Base-by-base conservation (phyloP, 1,139 yeast genomes). In the Magnusiomyces clavatus region DNA sequence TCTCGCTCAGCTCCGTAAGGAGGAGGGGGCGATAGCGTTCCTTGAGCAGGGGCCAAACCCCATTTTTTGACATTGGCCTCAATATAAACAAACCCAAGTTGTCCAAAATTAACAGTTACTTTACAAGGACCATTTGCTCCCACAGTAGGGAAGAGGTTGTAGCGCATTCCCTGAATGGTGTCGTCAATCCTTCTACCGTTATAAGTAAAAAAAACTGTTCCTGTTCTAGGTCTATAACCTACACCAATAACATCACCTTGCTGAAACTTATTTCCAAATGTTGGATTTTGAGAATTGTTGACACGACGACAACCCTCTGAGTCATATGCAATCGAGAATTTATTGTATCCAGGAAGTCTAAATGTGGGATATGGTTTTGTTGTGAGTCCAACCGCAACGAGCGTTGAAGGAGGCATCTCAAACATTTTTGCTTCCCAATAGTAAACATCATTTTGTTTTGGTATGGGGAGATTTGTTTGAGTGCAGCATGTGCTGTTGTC, bases 51-150 rank as follows among this genome's bases (percentile, higher is more conserved):
- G 31, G 96, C 95, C 60, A 92, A 84, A 2, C 96, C 96, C 76
- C 95, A 87, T 66, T 89, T 90, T 61, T 88, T 78, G 35, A 88
- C 96, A 66, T 92, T 90, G 6, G 97, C 97, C 67, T 92, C 97
- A 54, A 92, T 87, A 74, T 86, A 90, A 1, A 92, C 96, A 69
- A 82, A 92, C 1, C 97, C 98, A 48, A 82, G 71, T 64, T 89
- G 96, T 1, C 98, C 98, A 53, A 92, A 70, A 65, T 92, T 92
- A 13, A 86, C 90, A 60, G 83, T 85, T 50, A 92, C 77, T 57
- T 82, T 67, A 68, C 95, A 80, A 52, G 90, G 76, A 61, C 84
- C 80, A 64, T 81, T 77, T 62, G 94, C 75, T 8, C 98, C 98
- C n/a, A 92, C 74, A 3, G 94, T 87, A 6, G 97, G 97, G 62